Percentiles rank a stretch among this genome's conserved stretches.
Evolutionary conservation across 768 basidiomycete species (phyloP).

Genomic region (Jaapia argillacea): DNA sequence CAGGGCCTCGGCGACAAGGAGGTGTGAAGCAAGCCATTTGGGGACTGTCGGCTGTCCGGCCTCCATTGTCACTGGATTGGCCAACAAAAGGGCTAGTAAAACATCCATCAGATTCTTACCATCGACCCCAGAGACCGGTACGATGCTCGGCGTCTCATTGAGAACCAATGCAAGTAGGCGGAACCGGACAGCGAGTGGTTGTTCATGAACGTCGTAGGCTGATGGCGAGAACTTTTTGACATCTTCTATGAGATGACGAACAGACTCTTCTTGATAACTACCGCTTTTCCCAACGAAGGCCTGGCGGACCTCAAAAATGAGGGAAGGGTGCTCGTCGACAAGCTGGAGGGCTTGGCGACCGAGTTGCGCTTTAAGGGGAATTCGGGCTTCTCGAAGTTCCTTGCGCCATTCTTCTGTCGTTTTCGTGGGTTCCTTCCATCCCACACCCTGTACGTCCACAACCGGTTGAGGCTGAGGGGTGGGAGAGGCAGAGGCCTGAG

Average conservation of each 20-base stretch:
- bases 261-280: slow-evolving; percentile 51
- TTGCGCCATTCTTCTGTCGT: slow-evolving; percentile 53
- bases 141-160: slow-evolving; percentile 58
- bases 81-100: slow-evolving; percentile 56
- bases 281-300: slow-evolving; percentile 65
- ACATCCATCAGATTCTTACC: slow-evolving; percentile 54
- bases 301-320: slow-evolving; percentile 81
- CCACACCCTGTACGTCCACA: neutral
- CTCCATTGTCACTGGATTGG: slow-evolving; percentile 39
- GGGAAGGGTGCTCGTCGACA: slow-evolving; percentile 77
- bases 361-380: slow-evolving; percentile 54
- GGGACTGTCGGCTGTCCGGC: slow-evolving; percentile 51
- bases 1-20: slow-evolving; percentile 80
- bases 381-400: slow-evolving; percentile 56
- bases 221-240: slow-evolving; percentile 57
- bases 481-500: neutral
- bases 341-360: slow-evolving; percentile 64
- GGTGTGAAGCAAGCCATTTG: slow-evolving; percentile 79
- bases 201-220: slow-evolving; percentile 63
- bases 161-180: slow-evolving; percentile 80
- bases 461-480: slow-evolving; percentile 3
- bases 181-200: slow-evolving; percentile 71
- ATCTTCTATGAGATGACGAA: slow-evolving; percentile 69
- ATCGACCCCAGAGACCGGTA: slow-evolving; percentile 35
- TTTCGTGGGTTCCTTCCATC: slow-evolving; percentile 20